Percentiles rank a stretch among this genome's conserved stretches.
These are phyloP conservation scores for Ilex asprella DNA, from an alignment of 257 asterid genomes.

Conservation along the genomic window DNA sequence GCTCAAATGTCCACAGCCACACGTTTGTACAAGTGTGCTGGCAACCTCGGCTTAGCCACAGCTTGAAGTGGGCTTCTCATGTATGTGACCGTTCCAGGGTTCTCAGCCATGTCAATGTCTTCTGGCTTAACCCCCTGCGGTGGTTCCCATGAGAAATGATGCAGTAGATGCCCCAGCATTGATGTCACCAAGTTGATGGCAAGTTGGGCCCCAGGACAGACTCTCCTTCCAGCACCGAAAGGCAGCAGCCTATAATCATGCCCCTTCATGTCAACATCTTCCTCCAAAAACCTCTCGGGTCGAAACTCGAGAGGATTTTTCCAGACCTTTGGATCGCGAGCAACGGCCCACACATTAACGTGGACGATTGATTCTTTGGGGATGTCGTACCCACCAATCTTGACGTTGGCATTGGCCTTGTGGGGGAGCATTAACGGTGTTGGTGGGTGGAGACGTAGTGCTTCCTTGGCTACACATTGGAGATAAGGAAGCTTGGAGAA, in stretches of 20 bases:
- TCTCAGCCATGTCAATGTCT: slow-evolving; percentile 78
- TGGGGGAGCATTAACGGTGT: slow-evolving; percentile 85
- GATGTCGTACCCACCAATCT: slow-evolving; percentile 67
- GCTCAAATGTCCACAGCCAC: slow-evolving; percentile 27
- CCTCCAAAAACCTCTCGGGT: slow-evolving; percentile 75
- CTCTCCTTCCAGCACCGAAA: slow-evolving; percentile 75
- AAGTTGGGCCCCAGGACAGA: slow-evolving; percentile 79
- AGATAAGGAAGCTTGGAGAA: slow-evolving; percentile 59
- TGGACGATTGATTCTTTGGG: slow-evolving; percentile 72
- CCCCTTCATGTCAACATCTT: slow-evolving; percentile 82
- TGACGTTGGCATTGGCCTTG: slow-evolving; percentile 51
- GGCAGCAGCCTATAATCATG: slow-evolving; percentile 69
- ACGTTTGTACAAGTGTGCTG: slow-evolving; percentile 51
- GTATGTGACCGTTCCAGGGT: slow-evolving; percentile 74
- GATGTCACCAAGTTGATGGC: slow-evolving; percentile 57
- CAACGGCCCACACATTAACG: slow-evolving; percentile 78
- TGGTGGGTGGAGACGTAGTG: slow-evolving; percentile 72
- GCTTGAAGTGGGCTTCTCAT: slow-evolving; percentile 61
- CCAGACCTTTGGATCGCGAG: slow-evolving; percentile 71
- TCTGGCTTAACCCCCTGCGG: slow-evolving; percentile 45
- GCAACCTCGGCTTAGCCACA: slow-evolving; percentile 54
- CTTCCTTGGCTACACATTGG: slow-evolving; percentile 59
- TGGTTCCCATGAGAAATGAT: slow-evolving; percentile 51
- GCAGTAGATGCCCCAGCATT: slow-evolving; percentile 69
- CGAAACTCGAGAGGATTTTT: slow-evolving; percentile 58